Evolutionary conservation across 345 rosid species (phyloP).

Genomic region (Syzygium jambos): DNA sequence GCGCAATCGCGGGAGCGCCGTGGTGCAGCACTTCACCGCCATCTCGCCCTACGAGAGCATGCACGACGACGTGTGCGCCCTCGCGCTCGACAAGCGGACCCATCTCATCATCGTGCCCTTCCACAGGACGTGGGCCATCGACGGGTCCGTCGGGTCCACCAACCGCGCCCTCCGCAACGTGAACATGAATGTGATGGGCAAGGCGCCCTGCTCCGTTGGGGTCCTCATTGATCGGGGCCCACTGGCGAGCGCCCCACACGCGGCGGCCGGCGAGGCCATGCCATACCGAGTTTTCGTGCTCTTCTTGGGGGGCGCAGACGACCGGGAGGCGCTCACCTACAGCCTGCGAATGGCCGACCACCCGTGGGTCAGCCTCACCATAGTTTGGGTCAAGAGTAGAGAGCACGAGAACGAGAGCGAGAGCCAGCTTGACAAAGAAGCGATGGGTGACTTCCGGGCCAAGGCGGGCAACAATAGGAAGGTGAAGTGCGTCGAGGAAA

Average conservation of each 20-base stretch:
- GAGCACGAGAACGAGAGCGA: neutral
- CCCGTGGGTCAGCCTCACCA: constrained; percentile 4
- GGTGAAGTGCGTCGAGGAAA: neutral
- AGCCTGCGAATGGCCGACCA: constrained; percentile 21
- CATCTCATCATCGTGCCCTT: constrained; percentile 50
- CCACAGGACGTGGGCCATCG: constrained; percentile 8
- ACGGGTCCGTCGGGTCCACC: constrained; percentile 5
- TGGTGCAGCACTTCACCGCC: constrained; percentile 36
- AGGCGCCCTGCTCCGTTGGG: constrained; percentile 25
- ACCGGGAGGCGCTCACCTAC: constrained; percentile 30
- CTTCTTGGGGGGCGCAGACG: constrained; percentile 34
- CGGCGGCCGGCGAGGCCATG: neutral
- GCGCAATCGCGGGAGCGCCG: neutral
- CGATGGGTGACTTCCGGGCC: constrained; percentile 1
- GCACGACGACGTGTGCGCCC: constrained; percentile 55
- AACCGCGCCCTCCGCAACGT: constrained; percentile 8
- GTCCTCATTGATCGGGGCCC: constrained; percentile 24
- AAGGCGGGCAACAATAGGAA: neutral
- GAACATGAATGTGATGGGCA: constrained; percentile 11
- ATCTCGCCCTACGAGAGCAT: constrained; percentile 51
- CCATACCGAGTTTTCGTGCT: constrained; percentile 12
- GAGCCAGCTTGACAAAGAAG: constrained; percentile 14
- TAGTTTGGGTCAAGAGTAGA: constrained; percentile 3
- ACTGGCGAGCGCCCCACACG: neutral
- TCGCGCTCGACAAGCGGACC: constrained; percentile 51